Percentiles rank a stretch among this genome's conserved stretches.
Conservation (phyloP, 345 rosid species). For the Toxicodendron radicans region DNA sequence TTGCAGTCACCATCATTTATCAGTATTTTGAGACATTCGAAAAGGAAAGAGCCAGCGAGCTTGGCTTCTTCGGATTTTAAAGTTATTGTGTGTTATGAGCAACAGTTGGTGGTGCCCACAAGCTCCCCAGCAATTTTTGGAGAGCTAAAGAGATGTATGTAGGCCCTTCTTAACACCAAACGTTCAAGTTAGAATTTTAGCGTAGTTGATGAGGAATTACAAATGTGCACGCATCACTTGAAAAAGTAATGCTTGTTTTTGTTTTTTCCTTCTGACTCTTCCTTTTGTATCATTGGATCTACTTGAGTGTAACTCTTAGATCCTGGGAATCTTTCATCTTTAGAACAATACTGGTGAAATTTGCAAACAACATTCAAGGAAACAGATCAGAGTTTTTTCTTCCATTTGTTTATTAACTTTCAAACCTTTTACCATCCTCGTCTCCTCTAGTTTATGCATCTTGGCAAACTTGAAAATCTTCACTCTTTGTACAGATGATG, state of each 20-base stretch:
- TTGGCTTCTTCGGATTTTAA: conserved; percentile 84
- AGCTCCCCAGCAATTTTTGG: conserved; percentile 19
- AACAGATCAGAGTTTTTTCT: not conserved
- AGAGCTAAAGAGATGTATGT: conserved; percentile 16
- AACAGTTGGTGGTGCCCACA: conserved; percentile 9
- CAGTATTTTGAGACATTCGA: conserved; percentile 93
- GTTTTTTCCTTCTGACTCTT: not conserved
- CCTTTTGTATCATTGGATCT: not conserved
- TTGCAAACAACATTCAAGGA: not conserved
- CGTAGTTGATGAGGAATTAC: not conserved
- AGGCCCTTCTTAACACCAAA: conserved; percentile 17
- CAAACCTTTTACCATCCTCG: too few species aligned
- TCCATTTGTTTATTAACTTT: too few species aligned
- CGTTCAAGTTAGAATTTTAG: conserved; percentile 12
- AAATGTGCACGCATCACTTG: conserved; percentile 3
- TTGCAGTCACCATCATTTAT: conserved; percentile 82
- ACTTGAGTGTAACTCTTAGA: not conserved
- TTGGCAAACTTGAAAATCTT: too few species aligned
- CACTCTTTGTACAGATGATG: too few species aligned
- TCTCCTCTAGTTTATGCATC: too few species aligned
- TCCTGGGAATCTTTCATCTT: not conserved
- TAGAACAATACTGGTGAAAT: not conserved
- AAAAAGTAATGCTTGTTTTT: not conserved
- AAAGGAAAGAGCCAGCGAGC: conserved; percentile 87
- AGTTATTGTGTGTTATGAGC: not conserved